Evolutionary conservation across 805 yeast species (phyloP), one percentile per base, ranked within the genome.

Genomic region (Ogataea polymorpha): DNA sequence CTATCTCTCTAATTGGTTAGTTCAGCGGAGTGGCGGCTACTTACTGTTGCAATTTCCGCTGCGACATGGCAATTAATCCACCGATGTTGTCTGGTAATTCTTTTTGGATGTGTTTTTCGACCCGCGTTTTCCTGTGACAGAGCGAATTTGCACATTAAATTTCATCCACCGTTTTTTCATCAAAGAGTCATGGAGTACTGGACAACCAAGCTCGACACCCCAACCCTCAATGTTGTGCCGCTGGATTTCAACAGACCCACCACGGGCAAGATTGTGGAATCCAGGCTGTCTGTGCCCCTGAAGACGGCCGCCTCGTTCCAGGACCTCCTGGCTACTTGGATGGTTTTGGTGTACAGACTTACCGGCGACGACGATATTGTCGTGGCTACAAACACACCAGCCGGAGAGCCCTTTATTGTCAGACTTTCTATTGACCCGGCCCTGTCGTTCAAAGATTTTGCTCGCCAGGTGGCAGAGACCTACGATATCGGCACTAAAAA

Each of bases 311-410:
- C 51, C 3, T 53, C 53, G 21, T 86, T 82, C 59, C 56, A 68
- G 8, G 62, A 75, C 12, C 80, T 81, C 0, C 68, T 87, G 46
- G 68, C 96, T 13, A 76, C 76, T 1, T 86, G 81, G 65, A 77
- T 83, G 17, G 78, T 83, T 1, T 71, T 91, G 42, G 72, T 87
- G 27, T 82, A 76, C 63, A 73, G 98, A 57, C 68, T 87, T 34
- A 84, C 96, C 2, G 98, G 97, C 17, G 98, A 91, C 60, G 97
- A 91, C 50, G 97, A 91, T 55, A 81, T 93, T 37, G 81, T 84
- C n/a, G 67, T 91, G 46, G 89, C 90, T n/a, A 80, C 89, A 0
- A 79, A 82, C 51, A 62, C 74, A 18, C 51, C 64, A 3, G 62
- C 62, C 5, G 55, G 65, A 29, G 65, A 67, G 37, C 78, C 78